phyloP scores from a whole-genome alignment of 2,329 filamentous ascomycete genomes.

The Hypoxylon sp. region DNA sequence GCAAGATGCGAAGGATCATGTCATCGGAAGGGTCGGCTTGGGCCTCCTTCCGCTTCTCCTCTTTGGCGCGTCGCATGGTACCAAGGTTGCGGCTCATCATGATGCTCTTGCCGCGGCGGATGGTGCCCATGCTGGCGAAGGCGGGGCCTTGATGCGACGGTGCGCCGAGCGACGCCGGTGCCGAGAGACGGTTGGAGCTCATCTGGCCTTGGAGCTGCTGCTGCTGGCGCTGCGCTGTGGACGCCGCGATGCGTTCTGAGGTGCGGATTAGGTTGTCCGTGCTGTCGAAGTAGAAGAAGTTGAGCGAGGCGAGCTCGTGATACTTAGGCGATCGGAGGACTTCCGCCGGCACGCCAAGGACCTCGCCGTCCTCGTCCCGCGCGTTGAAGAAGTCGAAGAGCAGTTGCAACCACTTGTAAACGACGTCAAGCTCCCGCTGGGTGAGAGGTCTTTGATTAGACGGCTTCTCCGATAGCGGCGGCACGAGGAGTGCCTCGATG shows the following conservation, averaged over 20 bases:
- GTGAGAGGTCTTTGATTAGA: conserved; percentile 84
- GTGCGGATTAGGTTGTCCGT: conserved; percentile 91
- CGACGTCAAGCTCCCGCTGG: conserved; percentile 90
- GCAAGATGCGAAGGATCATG: conserved; percentile 93
- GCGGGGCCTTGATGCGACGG: conserved; percentile 56
- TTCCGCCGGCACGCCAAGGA: conserved; percentile 87
- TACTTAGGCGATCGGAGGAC: conserved; percentile 97
- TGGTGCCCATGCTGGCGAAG: conserved; percentile 74
- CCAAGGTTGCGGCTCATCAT: conserved; percentile 94
- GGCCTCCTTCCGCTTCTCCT: conserved; percentile 93
- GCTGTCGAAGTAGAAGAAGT: conserved; percentile 98
- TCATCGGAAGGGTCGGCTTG: conserved; percentile 97
- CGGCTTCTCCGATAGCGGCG: conserved; percentile 92
- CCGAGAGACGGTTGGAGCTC: conserved; percentile 72
- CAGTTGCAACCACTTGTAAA: conserved; percentile 92
- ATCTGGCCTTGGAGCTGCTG: conserved; percentile 66
- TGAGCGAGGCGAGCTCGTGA: conserved; percentile 93
- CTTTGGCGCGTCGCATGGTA: conserved; percentile 95
- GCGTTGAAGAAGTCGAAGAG: conserved; percentile 96
- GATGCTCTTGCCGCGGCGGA: conserved; percentile 77
- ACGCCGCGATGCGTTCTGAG: conserved; percentile 94
- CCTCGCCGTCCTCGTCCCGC: conserved; percentile 83
- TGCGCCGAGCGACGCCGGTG: conserved; percentile 61
- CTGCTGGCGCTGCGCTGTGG: conserved; percentile 78
- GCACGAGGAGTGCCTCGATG: conserved; percentile 88